Percentiles rank a stretch among this genome's conserved stretches.
Conservation (phyloP, 1,284 basidiomycete species). For the Porodaedalea pini region DNA sequence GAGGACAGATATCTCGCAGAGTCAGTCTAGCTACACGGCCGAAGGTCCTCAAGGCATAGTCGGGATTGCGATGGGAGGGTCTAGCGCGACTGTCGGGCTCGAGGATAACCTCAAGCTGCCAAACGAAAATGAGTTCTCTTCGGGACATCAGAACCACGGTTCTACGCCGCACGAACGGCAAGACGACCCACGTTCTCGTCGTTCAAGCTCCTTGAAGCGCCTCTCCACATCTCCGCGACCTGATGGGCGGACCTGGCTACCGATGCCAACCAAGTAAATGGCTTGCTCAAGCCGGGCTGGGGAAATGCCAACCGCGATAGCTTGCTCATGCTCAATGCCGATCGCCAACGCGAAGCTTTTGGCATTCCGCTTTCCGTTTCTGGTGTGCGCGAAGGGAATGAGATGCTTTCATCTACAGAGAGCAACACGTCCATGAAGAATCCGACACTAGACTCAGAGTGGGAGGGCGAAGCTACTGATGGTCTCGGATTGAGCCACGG, state of each 20-base stretch:
- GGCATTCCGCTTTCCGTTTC: constrained; percentile 19
- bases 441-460: constrained; percentile 12
- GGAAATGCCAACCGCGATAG: constrained; percentile 15
- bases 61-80: background rate
- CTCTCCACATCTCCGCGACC: background rate
- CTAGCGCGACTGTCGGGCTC: background rate
- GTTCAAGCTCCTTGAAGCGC: background rate
- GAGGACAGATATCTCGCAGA: background rate
- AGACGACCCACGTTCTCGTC: background rate
- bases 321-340: constrained; percentile 16
- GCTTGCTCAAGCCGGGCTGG: background rate
- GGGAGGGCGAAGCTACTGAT: constrained; percentile 9
- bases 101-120: background rate
- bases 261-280: background rate
- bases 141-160: background rate
- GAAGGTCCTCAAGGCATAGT: background rate
- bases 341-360: constrained; percentile 19
- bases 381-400: constrained; percentile 1
- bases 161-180: background rate
- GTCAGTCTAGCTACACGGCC: background rate
- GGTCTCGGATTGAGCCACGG: constrained; percentile 16
- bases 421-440: constrained; percentile 15
- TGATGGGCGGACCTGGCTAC: background rate
- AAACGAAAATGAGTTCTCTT: background rate
- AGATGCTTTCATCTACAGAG: constrained; percentile 6